phyloP scores from a whole-genome alignment of 441 rosid genomes.

The Monsonia emarginata region DNA sequence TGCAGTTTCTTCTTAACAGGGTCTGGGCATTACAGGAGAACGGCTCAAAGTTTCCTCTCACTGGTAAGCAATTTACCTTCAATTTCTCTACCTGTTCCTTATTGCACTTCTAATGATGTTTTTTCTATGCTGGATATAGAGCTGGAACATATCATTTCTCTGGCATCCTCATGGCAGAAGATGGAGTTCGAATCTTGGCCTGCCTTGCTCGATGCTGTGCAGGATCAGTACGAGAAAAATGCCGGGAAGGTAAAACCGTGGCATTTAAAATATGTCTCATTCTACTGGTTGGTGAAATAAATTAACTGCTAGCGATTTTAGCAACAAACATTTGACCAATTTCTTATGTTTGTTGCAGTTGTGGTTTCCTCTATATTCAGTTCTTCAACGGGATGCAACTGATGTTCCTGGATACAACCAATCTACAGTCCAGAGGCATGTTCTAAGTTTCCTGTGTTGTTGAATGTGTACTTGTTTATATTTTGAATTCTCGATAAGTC shows the following conservation, averaged over 20 bases:
- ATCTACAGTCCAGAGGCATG: slow-evolving; percentile 61
- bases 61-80: slow-evolving; percentile 40
- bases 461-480: slow-evolving; percentile 12
- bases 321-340: neutral
- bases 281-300: neutral
- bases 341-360: slow-evolving; percentile 47
- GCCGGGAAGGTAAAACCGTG: slow-evolving; percentile 59
- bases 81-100: neutral
- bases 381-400: slow-evolving; percentile 46
- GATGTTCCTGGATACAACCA: slow-evolving; percentile 37
- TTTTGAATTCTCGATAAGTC: neutral
- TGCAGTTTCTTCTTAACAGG: slow-evolving; percentile 69
- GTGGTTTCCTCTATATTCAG: slow-evolving; percentile 85
- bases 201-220: slow-evolving; percentile 75
- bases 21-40: slow-evolving; percentile 44
- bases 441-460: slow-evolving; percentile 4
- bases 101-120: neutral
- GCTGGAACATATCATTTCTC: slow-evolving; percentile 52
- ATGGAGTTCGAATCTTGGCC: slow-evolving; percentile 85
- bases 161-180: slow-evolving; percentile 77
- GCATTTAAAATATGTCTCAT: slow-evolving; percentile 2
- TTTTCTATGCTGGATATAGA: slow-evolving; percentile 13
- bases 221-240: slow-evolving; percentile 61
- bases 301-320: neutral
- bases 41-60: slow-evolving; percentile 58